These are phyloP conservation scores for Exidia glandulosa DNA, from an alignment of 768 basidiomycete genomes.

Conservation along the genomic window DNA sequence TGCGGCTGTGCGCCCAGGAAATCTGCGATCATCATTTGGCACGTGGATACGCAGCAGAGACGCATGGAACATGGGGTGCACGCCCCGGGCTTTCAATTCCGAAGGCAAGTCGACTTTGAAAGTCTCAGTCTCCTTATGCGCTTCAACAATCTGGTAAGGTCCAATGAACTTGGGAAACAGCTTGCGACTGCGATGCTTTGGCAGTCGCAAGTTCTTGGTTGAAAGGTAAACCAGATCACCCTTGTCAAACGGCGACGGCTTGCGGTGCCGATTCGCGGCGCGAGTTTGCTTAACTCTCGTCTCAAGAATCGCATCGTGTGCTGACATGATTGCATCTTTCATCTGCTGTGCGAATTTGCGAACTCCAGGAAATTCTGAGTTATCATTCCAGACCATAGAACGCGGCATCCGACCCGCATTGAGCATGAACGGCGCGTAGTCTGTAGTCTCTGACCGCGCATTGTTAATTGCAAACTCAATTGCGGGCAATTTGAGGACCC, in stretches of 20 bases:
- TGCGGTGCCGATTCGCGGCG: conserved; percentile 15
- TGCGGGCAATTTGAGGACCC: conserved; percentile 7
- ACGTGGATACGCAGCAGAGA: conserved; percentile 11
- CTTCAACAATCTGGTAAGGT: conserved; percentile 11
- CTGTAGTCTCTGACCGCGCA: conserved; percentile 9
- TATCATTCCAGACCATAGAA: conserved; percentile 3
- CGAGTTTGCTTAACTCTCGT: conserved; percentile 24
- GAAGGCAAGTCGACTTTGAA: conserved; percentile 7
- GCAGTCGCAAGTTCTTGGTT: conserved; percentile 17
- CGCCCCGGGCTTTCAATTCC: conserved; percentile 6
- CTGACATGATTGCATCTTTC: conserved; percentile 18
- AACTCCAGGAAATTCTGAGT: conserved; percentile 18
- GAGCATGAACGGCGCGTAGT: conserved; percentile 10
- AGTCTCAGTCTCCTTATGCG: background rate
- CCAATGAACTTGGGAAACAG: conserved; percentile 18
- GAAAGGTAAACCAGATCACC: conserved; percentile 20
- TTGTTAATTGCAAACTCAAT: conserved; percentile 15
- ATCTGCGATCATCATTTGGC: conserved; percentile 17
- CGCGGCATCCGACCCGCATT: conserved; percentile 7
- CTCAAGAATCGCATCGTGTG: conserved; percentile 22
- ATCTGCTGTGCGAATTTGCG: conserved; percentile 15
- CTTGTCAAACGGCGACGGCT: conserved; percentile 7
- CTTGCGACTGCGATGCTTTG: conserved; percentile 17
- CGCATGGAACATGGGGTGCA: conserved; percentile 11
- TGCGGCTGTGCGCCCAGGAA: conserved; percentile 11